Base-by-base conservation (phyloP, 768 basidiomycete species). In the Tricholoma furcatifolium region DNA sequence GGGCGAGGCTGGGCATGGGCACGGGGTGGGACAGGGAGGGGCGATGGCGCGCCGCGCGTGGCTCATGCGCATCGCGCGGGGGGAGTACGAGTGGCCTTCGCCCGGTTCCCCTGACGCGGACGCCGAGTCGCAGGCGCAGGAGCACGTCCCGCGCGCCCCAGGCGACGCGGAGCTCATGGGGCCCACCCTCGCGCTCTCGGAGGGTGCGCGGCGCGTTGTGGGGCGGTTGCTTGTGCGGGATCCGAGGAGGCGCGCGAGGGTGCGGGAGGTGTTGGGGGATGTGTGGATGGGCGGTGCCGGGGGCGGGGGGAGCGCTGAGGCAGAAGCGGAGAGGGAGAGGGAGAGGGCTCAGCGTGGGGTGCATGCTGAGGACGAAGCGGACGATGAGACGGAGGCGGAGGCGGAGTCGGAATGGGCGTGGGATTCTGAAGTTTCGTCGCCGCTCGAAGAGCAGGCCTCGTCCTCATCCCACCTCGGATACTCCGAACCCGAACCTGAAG, bases 11-110 rank as follows among this genome's bases (percentile, higher is more conserved):
- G n/a, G n/a, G 68, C 23, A 66, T 69, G 54, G 61, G 52, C 58
- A 52, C 42, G 67, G 58, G 38, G 59, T 60, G 18, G 46, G 59
- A 56, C n/a, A n/a, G n/a, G 56, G 57, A 50, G 62, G 66, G 53
- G 55, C 70, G 50, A 63, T 69, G 43, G 72, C 76, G 64, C 69
- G 80, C 57, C 66, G 82, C 55, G 74, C 72, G 47, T 84, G 87
- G 76, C 71, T 94, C 58, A 82, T 92, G 74, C 76, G 81, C 47
- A 93, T 95, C 61, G 92, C 91, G 12, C 80, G 82, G 63, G 88
- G 85, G 40, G 86, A 91, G 63, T 94, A 84, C 68, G 63, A 73
- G 47, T 96, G 89, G 90, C 88, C 89, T 39, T 66, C 62, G 30
- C 40, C 43, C 24, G n/a, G n/a, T 56, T 55, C 34, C 50, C 43